Evolutionary conservation across 306 rosid genomes (phyloP).

Genomic region (Albizia julibrissin): DNA sequence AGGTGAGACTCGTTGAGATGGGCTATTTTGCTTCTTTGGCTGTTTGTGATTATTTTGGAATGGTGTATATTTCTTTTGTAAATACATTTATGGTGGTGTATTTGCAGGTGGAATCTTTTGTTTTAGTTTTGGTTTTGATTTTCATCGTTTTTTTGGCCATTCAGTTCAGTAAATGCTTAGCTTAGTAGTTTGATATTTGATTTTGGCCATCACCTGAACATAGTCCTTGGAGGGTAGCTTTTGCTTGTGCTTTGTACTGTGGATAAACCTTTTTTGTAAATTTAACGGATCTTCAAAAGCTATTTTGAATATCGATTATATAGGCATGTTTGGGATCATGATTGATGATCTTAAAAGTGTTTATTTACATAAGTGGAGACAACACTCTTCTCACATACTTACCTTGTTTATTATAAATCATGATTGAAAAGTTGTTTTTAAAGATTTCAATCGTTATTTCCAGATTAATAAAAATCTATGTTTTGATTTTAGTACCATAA

Average conservation of each 20-base stretch:
- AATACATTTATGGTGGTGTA: constrained; percentile 33
- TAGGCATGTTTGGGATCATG: too few relatives aligned
- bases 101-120: constrained; percentile 32
- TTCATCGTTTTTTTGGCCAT: constrained; percentile 5
- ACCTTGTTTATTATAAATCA: too few relatives aligned
- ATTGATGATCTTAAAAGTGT: too few relatives aligned
- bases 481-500: too few relatives aligned
- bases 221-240: background rate
- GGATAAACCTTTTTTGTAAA: background rate
- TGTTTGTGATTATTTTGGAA: constrained; percentile 18
- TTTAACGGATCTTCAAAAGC: background rate
- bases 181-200: background rate
- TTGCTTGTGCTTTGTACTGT: background rate
- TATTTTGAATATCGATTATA: too few relatives aligned
- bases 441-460: too few relatives aligned
- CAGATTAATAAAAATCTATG: too few relatives aligned
- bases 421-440: too few relatives aligned
- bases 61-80: constrained; percentile 26
- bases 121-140: constrained; percentile 21
- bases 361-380: too few relatives aligned
- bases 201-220: background rate
- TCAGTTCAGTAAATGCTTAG: background rate
- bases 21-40: constrained; percentile 29
- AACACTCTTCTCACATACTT: too few relatives aligned
- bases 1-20: constrained; percentile 25